Evolutionary conservation across 345 rosid genomes (phyloP).

Genomic region (Cardamine chenopodiifolia): DNA sequence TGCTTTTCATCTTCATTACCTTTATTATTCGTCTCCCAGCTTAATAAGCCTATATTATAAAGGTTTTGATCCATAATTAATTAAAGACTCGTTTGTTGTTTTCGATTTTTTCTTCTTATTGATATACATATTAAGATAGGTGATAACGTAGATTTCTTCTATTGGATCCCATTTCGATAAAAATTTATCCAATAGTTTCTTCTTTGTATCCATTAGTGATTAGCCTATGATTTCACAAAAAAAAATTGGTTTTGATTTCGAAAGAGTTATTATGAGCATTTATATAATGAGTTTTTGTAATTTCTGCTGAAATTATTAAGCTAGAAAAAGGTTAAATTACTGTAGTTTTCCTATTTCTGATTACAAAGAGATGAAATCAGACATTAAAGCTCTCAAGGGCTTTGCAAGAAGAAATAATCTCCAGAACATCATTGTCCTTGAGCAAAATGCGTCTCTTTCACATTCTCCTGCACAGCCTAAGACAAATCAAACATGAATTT

Average conservation of each 20-base stretch:
- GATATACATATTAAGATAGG: background rate
- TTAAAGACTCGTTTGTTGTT: background rate
- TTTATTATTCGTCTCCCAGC: constrained; percentile 23
- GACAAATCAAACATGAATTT: constrained; percentile 29
- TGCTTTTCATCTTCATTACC: background rate
- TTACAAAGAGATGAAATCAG: constrained; percentile 39
- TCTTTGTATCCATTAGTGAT: no score
- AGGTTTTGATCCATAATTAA: constrained; percentile 34
- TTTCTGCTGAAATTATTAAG: no score
- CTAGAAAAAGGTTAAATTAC: constrained; percentile 13
- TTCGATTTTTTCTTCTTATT: background rate
- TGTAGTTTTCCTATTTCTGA: constrained; percentile 37
- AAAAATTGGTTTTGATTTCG: no score
- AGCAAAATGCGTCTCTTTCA: constrained; percentile 50
- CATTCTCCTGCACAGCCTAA: constrained; percentile 92
- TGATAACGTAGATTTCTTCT: no score
- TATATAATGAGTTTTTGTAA: no score
- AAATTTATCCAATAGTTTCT: no score
- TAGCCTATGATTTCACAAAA: no score
- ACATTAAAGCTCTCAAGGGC: constrained; percentile 21
- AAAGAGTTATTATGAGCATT: no score
- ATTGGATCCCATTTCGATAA: no score
- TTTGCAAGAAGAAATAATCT: constrained; percentile 27
- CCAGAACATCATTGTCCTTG: constrained; percentile 30
- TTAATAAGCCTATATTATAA: background rate